Conservation (phyloP, 352 stramenopile genomes). For the Phytopythium vexans region DNA sequence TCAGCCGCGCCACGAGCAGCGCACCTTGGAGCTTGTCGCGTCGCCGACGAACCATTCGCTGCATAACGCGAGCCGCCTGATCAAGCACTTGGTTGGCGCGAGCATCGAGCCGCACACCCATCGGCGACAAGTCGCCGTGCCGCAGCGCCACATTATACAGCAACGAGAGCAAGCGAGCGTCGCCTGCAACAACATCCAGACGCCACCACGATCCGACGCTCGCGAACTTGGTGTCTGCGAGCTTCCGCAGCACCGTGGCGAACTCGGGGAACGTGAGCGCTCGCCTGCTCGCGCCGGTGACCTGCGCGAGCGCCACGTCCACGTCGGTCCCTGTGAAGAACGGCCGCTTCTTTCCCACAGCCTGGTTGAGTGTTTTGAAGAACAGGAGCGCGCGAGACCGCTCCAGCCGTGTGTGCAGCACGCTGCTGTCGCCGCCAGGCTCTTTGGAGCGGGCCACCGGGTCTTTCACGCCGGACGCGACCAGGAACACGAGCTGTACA, state of each 20-base stretch:
- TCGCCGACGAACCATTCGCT: conserved; percentile 26
- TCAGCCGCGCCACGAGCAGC: conserved; percentile 13
- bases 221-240: conserved; percentile 25
- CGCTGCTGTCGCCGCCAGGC: background rate
- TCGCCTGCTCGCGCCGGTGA: conserved; percentile 37
- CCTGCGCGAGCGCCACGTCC: conserved; percentile 59
- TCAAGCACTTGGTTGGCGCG: background rate
- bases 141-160: conserved; percentile 5
- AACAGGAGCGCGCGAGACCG: conserved; percentile 5
- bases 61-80: conserved; percentile 10
- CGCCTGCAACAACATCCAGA: background rate
- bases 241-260: conserved; percentile 16
- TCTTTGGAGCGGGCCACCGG: background rate
- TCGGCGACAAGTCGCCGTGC: background rate
- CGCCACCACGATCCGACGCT: conserved; percentile 26
- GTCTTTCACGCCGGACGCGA: background rate
- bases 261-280: conserved; percentile 50
- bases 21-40: conserved; percentile 19
- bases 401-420: conserved; percentile 4
- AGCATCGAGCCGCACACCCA: background rate
- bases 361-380: conserved; percentile 6
- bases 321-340: conserved; percentile 51
- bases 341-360: conserved; percentile 2
- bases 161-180: conserved; percentile 27
- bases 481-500: conserved; percentile 4